Conservation (phyloP, 139 green algal genomes). For the Desmodesmus armatus region DNA sequence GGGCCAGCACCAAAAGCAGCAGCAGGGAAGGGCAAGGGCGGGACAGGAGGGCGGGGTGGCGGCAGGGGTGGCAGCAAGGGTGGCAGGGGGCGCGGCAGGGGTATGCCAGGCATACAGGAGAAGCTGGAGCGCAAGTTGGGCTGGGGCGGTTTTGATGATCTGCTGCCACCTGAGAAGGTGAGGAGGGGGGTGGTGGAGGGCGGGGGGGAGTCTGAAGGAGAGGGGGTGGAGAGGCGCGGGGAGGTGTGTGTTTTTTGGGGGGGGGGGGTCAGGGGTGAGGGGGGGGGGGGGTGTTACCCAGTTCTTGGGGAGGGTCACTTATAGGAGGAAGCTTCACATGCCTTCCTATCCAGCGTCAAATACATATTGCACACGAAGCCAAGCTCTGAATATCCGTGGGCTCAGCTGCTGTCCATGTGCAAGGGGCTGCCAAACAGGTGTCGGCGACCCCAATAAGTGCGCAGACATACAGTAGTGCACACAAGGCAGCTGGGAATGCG, state of each 20-base stretch:
- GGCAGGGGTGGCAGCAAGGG: slow-evolving; percentile 28
- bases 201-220: too few species aligned
- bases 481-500: too few species aligned
- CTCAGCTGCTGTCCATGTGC: too few species aligned
- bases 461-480: too few species aligned
- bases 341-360: too few species aligned
- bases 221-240: not conserved
- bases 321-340: too few species aligned
- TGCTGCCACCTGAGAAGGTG: slow-evolving; percentile 72
- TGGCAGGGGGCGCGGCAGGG: not conserved
- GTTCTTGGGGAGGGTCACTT: too few species aligned
- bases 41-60: not conserved
- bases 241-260: too few species aligned
- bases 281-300: not conserved
- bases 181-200: not conserved
- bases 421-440: too few species aligned
- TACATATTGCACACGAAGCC: too few species aligned
- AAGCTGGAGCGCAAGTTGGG: slow-evolving; percentile 72
- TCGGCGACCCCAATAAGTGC: too few species aligned
- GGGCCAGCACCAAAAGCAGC: not conserved
- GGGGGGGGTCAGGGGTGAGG: not conserved
- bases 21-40: not conserved
- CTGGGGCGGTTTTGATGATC: slow-evolving; percentile 95
- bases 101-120: slow-evolving; percentile 64
- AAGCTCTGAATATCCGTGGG: too few species aligned